These are phyloP conservation scores for Leishmania major DNA, from an alignment of 208 protist genomes.

Conservation along the genomic window DNA sequence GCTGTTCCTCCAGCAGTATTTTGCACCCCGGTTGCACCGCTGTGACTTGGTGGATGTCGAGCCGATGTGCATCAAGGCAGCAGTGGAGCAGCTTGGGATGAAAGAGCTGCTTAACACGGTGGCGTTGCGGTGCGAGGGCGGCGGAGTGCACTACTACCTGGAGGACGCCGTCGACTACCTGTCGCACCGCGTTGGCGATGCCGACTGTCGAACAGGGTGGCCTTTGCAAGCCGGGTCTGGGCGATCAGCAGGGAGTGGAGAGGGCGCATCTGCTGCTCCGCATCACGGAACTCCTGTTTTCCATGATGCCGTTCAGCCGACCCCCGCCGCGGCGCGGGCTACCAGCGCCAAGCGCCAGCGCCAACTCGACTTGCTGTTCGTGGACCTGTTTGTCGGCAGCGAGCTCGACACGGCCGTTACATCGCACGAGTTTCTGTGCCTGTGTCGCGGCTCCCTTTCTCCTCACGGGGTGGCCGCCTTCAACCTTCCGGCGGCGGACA, in stretches of 20 bases:
- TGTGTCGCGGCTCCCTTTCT: constrained; percentile 54
- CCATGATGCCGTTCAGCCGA: neutral
- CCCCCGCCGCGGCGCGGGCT: neutral
- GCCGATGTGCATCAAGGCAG: constrained; percentile 68
- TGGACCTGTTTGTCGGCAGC: constrained; percentile 86
- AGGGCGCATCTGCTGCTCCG: neutral
- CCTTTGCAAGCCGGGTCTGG: neutral
- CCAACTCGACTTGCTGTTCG: constrained; percentile 80
- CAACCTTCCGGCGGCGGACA: constrained; percentile 64
- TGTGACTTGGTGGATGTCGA: constrained; percentile 87
- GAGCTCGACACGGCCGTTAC: constrained; percentile 44
- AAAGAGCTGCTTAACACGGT: constrained; percentile 44
- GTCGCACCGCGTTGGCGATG: constrained; percentile 3
- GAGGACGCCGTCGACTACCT: constrained; percentile 55
- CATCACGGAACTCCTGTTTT: constrained; percentile 22
- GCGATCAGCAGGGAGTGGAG: neutral
- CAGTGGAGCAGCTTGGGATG: constrained; percentile 77
- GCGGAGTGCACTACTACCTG: constrained; percentile 41
- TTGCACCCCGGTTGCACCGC: constrained; percentile 42
- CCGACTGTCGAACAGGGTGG: neutral
- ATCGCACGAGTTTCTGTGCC: constrained; percentile 53
- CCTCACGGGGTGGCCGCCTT: constrained; percentile 79
- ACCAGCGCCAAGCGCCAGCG: constrained; percentile 23
- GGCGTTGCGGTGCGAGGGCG: constrained; percentile 22
- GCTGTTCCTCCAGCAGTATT: constrained; percentile 76